Percentiles rank a stretch among this genome's conserved stretches.
Conservation (phyloP, 371 early-diverging fungal species). For the Mucor plumbeus region DNA sequence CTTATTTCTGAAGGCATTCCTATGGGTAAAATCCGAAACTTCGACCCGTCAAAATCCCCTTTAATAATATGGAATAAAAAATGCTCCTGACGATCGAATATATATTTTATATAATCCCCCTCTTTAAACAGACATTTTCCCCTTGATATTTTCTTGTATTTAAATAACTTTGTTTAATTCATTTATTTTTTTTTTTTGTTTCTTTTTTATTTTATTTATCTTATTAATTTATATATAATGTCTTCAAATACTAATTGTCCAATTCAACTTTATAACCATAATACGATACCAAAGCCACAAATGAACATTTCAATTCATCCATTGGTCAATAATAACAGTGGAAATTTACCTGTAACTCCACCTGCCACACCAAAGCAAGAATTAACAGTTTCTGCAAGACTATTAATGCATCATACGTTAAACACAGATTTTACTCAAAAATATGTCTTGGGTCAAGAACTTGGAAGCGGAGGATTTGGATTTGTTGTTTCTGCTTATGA, state of each 20-base stretch:
- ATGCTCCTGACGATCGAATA: slow-evolving; percentile 31
- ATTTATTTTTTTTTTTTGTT: slow-evolving; percentile 1
- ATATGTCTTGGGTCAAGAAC: slow-evolving; percentile 68
- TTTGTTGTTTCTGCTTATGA: slow-evolving; percentile 74
- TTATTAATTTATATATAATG: slow-evolving; percentile 6
- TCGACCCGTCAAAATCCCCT: slow-evolving; percentile 13
- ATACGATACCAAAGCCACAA: slow-evolving; percentile 14
- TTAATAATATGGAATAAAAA: slow-evolving; percentile 15
- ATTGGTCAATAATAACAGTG: slow-evolving; percentile 5
- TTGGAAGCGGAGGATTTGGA: slow-evolving; percentile 85
- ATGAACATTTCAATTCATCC: slow-evolving; percentile 26
- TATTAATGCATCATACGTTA: slow-evolving; percentile 50
- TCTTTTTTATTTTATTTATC: no score
- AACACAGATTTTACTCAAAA: slow-evolving; percentile 54
- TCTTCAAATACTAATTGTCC: slow-evolving; percentile 14
- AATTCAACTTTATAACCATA: slow-evolving; percentile 35
- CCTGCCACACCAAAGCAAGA: slow-evolving; percentile 37
- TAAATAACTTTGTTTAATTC: background rate
- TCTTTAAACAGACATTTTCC: background rate
- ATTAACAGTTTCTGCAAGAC: slow-evolving; percentile 48
- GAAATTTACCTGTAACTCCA: slow-evolving; percentile 5
- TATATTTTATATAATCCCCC: background rate
- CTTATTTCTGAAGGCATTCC: slow-evolving; percentile 12
- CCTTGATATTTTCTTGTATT: slow-evolving; percentile 6
- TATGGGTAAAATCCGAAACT: slow-evolving; percentile 31